Conservation (phyloP, 805 yeast genomes). For the Citeromyces nyonsensis region DNA sequence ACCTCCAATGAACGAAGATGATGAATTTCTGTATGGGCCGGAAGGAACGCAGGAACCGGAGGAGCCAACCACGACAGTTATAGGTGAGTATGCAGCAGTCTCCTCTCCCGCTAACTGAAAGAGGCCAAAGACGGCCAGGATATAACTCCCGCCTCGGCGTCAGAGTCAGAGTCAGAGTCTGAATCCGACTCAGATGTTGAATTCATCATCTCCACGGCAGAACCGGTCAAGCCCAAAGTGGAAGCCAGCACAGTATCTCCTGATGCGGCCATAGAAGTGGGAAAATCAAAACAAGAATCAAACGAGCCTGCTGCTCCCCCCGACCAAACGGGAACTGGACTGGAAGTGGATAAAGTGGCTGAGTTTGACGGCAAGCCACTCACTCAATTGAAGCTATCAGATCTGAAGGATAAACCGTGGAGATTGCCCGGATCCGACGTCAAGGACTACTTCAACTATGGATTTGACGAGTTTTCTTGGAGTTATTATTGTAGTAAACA, state of each 20-base stretch:
- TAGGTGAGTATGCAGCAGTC: constrained; percentile 7
- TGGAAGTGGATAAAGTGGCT: constrained; percentile 64
- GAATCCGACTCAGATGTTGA: constrained; percentile 53
- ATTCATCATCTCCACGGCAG: constrained; percentile 47
- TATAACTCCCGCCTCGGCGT: constrained; percentile 19
- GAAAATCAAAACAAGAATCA: constrained; percentile 12
- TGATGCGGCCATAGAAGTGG: constrained; percentile 9
- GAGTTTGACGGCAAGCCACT: constrained; percentile 69
- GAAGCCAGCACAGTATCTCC: constrained; percentile 8
- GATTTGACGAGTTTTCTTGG: constrained; percentile 96
- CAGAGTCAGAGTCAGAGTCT: constrained; percentile 26
- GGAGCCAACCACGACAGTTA: constrained; percentile 7
- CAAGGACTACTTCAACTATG: constrained; percentile 90
- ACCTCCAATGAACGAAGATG: constrained; percentile 38
- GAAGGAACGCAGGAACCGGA: constrained; percentile 18
- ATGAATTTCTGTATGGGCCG: constrained; percentile 51
- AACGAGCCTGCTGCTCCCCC: constrained; percentile 6
- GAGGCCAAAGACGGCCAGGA: constrained; percentile 8
- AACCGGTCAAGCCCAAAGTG: constrained; percentile 6
- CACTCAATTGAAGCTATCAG: constrained; percentile 66
- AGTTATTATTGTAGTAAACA: constrained; percentile 81
- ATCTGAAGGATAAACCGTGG: constrained; percentile 93
- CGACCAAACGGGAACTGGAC: constrained; percentile 7
- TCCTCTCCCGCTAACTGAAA: constrained; percentile 6
- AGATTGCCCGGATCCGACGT: constrained; percentile 93